Base-by-base conservation (phyloP, 75 land plant genomes). In the Picea sitchensis region DNA sequence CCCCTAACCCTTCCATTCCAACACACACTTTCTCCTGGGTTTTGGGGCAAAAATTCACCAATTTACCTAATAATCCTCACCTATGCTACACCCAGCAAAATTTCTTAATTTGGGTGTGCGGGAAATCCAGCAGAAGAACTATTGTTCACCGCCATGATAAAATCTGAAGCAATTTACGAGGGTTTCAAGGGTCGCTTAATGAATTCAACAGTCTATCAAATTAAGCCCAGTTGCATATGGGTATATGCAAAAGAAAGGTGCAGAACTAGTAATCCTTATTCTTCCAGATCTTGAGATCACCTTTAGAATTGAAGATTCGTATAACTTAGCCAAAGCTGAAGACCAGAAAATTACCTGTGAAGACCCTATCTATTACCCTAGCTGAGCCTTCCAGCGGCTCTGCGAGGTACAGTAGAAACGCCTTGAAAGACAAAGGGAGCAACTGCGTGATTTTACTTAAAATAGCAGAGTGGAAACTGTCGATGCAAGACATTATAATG, bases 1-100 rank as follows among this genome's bases (percentile, higher is more conserved):
- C 87, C 3, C 87, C 87, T 31, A 85, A 30, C 62, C 87, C 87
- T 62, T 85, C 87, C 87, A 85, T 85, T 76, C 12, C 4, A 71
- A 3, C 56, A 71, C 74, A 44, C 20, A 9, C 18, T 71, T 3
- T 71, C 51, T 41, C n/a, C 44, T 41, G 9, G 56, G 26, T 14
- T 11, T 21, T 44, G 23, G 56, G 54, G 11, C 9, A 2, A 41
- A 13, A 44, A 20, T 44, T n/a, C 9, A 71, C 41, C 51, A 20
- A 23, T 71, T 47, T 0, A 71, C 20, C 6, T n/a, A 67, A 36
- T 3, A 44, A 71, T 71, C n/a, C 1, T 71, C n/a, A n/a, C 47
- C 56, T 51, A 51, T 51, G 56, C 56, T 9, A 51, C 20, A 71
- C 13, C n/a, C 74, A 71, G 44, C 74, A 71, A 44, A 18, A 20